Conservation (phyloP, 208 protist species). For the Leishmania tarentolae region DNA sequence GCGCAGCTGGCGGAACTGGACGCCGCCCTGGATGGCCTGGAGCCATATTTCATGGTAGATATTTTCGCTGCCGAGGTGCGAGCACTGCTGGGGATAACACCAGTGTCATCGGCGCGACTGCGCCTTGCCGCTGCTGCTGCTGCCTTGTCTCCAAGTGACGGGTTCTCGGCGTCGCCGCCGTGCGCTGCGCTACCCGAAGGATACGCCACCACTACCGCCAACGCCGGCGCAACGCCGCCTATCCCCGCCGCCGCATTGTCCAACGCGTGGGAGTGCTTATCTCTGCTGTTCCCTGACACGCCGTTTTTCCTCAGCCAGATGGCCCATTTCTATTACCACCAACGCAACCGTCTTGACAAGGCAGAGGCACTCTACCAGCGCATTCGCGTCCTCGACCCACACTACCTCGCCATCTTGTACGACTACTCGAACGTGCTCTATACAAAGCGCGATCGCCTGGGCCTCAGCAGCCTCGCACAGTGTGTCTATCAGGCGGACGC, state of each 20-base stretch:
- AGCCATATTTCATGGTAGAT: slow-evolving; percentile 66
- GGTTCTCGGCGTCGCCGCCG: not conserved
- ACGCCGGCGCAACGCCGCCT: slow-evolving; percentile 3
- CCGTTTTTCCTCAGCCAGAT: slow-evolving; percentile 79
- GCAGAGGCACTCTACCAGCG: slow-evolving; percentile 88
- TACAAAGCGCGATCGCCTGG: slow-evolving; percentile 86
- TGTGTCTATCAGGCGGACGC: slow-evolving; percentile 91
- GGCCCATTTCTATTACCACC: slow-evolving; percentile 89
- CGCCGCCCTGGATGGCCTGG: slow-evolving; percentile 29
- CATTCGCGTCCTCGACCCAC: slow-evolving; percentile 84
- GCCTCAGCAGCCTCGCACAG: slow-evolving; percentile 93
- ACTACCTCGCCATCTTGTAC: slow-evolving; percentile 92
- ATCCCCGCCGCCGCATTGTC: slow-evolving; percentile 7
- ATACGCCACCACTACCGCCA: not conserved
- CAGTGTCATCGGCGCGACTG: slow-evolving; percentile 34
- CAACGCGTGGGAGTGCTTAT: slow-evolving; percentile 70
- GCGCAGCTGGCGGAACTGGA: slow-evolving; percentile 73
- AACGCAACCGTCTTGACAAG: slow-evolving; percentile 79
- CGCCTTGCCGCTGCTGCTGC: slow-evolving; percentile 18
- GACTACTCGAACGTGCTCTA: slow-evolving; percentile 98
- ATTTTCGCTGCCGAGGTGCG: slow-evolving; percentile 70
- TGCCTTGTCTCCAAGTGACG: not conserved
- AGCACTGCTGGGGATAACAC: slow-evolving; percentile 62
- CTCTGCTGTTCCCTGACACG: slow-evolving; percentile 65
- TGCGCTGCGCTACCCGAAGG: not conserved